Conservation (phyloP, 2,329 filamentous ascomycete species). For the Thielaviopsis euricoi region DNA sequence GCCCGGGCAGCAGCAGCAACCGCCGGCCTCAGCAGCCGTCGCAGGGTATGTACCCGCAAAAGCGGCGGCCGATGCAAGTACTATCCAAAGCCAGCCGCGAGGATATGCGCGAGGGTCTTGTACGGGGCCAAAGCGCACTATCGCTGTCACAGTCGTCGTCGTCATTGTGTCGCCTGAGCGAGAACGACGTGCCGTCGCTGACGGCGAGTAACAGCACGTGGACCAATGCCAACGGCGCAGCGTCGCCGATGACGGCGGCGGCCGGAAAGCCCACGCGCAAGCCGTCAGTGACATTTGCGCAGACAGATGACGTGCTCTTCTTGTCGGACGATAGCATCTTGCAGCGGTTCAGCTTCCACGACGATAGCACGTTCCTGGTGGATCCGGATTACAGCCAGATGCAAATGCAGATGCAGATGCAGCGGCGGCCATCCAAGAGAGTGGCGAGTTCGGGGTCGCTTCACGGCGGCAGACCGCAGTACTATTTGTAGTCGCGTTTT, state of each 20-base stretch:
- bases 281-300: conserved; percentile 10
- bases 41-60: neutral
- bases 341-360: conserved; percentile 6
- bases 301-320: conserved; percentile 9
- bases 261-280: conserved; percentile 1
- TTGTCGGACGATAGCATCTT: conserved; percentile 10
- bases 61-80: conserved; percentile 4
- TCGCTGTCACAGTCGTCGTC: neutral
- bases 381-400: neutral
- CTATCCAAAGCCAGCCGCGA: conserved; percentile 10
- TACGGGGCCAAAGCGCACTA: neutral
- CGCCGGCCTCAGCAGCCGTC: neutral
- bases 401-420: neutral
- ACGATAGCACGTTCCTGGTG: conserved; percentile 1
- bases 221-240: conserved; percentile 2
- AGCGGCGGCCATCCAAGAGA: neutral
- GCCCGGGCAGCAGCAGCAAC: neutral
- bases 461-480: neutral
- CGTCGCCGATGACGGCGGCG: neutral
- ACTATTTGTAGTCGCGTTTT: neutral
- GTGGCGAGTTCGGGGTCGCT: neutral
- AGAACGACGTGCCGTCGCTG: neutral
- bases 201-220: conserved; percentile 4
- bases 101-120: conserved; percentile 6
- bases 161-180: neutral